Conservation (phyloP, 129 eudicot genomes). For the Saussurea involucrata region DNA sequence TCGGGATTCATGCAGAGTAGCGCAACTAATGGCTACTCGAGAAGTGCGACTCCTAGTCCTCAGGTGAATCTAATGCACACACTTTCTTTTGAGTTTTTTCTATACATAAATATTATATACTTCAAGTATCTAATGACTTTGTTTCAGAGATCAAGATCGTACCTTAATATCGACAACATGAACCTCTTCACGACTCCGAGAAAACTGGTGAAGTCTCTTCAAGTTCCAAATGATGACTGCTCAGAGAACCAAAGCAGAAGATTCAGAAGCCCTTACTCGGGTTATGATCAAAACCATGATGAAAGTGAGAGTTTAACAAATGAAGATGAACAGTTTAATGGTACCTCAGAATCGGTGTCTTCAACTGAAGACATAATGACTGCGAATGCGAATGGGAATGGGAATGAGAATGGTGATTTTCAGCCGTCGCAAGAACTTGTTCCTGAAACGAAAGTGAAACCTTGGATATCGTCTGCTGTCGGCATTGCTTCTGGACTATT, state of each 20-base stretch:
- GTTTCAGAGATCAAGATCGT: constrained; percentile 59
- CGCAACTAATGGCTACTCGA: constrained; percentile 23
- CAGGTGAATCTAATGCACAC: constrained; percentile 43
- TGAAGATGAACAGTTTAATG: constrained; percentile 35
- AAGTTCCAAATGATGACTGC: constrained; percentile 48
- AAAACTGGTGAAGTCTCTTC: constrained; percentile 59
- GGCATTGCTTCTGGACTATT: constrained; percentile 30
- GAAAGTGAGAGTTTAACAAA: constrained; percentile 23
- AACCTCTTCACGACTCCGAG: constrained; percentile 70
- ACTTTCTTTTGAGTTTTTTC: not conserved
- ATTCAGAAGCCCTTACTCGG: constrained; percentile 45
- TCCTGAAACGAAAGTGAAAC: constrained; percentile 16
- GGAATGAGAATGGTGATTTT: not conserved
- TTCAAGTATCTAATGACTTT: not conserved
- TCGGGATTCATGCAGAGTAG: constrained; percentile 42
- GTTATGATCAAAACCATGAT: constrained; percentile 28
- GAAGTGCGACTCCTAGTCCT: constrained; percentile 77
- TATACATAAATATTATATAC: not conserved
- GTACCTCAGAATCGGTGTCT: constrained; percentile 61
- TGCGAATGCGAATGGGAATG: not conserved
- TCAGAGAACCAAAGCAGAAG: constrained; percentile 42
- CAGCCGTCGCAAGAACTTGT: constrained; percentile 22
- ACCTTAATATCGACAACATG: constrained; percentile 46
- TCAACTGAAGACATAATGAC: constrained; percentile 48
- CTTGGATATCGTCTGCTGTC: constrained; percentile 8